Percentiles rank a stretch among this genome's conserved stretches.
Evolutionary conservation across 768 basidiomycete genomes (phyloP).

Genomic region (Lactarius evosmus): DNA sequence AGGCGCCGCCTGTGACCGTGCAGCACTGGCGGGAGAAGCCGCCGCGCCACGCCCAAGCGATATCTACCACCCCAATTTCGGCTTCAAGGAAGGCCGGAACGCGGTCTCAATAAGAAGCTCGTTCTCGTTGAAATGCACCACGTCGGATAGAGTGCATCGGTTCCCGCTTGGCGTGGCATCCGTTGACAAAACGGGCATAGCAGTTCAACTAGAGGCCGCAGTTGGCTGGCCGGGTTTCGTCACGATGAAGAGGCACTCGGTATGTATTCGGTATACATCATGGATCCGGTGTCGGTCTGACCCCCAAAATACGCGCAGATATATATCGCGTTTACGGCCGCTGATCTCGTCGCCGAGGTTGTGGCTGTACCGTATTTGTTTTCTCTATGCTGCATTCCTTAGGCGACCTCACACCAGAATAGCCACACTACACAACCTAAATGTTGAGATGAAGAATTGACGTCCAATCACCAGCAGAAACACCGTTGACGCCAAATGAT

Average conservation of each 20-base stretch:
- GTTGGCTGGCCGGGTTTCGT: conserved; percentile 21
- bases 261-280: not conserved
- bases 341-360: not conserved
- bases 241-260: conserved; percentile 25
- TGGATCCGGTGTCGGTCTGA: not conserved
- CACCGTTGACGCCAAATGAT: not conserved
- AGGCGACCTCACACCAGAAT: not conserved
- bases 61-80: conserved; percentile 27
- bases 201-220: conserved; percentile 15
- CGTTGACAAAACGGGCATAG: conserved; percentile 21
- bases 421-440: not conserved
- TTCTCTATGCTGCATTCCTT: no score
- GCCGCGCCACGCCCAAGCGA: conserved; percentile 26
- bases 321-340: not conserved
- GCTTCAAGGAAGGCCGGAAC: conserved; percentile 27
- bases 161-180: conserved; percentile 14
- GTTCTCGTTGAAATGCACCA: not conserved
- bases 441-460: not conserved
- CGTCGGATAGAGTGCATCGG: conserved; percentile 20
- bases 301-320: not conserved
- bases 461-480: not conserved
- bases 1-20: not conserved
- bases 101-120: not conserved
- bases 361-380: not conserved
- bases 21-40: conserved; percentile 21